These are phyloP conservation scores for Zostera marina DNA, from an alignment of 116 monocot species.

Conservation along the genomic window DNA sequence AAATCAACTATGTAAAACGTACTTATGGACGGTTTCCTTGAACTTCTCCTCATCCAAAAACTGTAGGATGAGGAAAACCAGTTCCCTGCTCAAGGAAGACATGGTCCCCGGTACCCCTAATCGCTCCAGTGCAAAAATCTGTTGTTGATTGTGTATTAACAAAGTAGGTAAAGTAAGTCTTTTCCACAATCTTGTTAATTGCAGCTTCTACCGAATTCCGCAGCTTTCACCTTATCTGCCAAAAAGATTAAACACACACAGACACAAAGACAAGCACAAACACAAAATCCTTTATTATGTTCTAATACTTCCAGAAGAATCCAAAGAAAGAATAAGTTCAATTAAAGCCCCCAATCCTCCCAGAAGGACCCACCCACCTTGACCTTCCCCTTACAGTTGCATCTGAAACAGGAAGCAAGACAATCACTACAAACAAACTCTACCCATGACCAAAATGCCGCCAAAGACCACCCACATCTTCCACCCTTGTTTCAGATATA, in stretches of 20 bases:
- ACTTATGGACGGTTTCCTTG: constrained; percentile 88
- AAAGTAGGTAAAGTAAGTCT: background rate
- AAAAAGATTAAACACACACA: background rate
- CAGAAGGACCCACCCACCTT: background rate
- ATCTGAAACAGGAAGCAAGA: background rate
- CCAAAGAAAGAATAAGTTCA: constrained; percentile 2
- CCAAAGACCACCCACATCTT: background rate
- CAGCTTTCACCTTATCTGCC: background rate
- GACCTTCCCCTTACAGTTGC: background rate
- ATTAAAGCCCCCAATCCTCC: background rate
- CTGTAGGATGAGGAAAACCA: constrained; percentile 93
- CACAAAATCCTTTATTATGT: background rate
- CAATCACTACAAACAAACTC: background rate
- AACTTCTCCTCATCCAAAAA: constrained; percentile 95
- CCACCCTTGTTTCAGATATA: background rate
- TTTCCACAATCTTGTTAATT: too few species aligned
- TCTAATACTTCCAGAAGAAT: constrained; percentile 2
- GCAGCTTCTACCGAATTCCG: background rate
- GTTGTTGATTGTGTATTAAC: background rate
- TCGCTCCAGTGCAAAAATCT: constrained; percentile 71
- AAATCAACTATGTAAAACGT: constrained; percentile 11
- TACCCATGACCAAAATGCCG: background rate
- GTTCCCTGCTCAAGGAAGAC: constrained; percentile 95
- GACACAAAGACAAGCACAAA: too few species aligned
- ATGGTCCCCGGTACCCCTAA: constrained; percentile 59